These are phyloP conservation scores for Stachybotrys chlorohalonatus DNA, from an alignment of 2,329 filamentous ascomycete genomes.

Conservation along the genomic window DNA sequence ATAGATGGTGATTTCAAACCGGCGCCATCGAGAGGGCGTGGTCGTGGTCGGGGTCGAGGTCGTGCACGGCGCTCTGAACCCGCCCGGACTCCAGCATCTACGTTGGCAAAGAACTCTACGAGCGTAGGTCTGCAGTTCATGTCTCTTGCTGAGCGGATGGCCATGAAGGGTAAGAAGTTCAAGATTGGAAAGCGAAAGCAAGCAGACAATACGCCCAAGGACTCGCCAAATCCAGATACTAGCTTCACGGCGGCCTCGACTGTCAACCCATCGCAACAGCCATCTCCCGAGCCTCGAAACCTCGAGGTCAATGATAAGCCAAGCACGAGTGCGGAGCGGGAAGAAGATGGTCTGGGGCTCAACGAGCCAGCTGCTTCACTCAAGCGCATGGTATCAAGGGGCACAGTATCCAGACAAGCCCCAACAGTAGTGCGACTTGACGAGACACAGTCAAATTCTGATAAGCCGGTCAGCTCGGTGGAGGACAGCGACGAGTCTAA, in stretches of 20 bases:
- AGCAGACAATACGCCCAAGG: not conserved
- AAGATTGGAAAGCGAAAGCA: constrained; percentile 35
- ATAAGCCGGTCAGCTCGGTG: not conserved
- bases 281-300: not conserved
- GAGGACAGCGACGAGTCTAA: constrained; percentile 1
- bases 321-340: no score
- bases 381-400: no score
- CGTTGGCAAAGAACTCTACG: constrained; percentile 2
- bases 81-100: constrained; percentile 1
- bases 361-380: no score
- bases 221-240: not conserved
- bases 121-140: constrained; percentile 26
- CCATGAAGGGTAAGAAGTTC: constrained; percentile 42
- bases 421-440: not conserved
- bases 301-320: no score
- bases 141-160: constrained; percentile 51
- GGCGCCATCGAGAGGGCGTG: constrained; percentile 5
- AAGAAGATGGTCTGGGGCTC: no score
- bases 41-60: constrained; percentile 12
- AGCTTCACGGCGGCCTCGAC: not conserved
- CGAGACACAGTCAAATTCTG: constrained; percentile 7
- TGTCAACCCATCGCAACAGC: not conserved
- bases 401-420: not conserved
- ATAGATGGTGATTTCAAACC: not conserved
- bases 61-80: constrained; percentile 14